Base-by-base conservation (phyloP, 495 filamentous ascomycete species). In the Tricharina praecox region DNA sequence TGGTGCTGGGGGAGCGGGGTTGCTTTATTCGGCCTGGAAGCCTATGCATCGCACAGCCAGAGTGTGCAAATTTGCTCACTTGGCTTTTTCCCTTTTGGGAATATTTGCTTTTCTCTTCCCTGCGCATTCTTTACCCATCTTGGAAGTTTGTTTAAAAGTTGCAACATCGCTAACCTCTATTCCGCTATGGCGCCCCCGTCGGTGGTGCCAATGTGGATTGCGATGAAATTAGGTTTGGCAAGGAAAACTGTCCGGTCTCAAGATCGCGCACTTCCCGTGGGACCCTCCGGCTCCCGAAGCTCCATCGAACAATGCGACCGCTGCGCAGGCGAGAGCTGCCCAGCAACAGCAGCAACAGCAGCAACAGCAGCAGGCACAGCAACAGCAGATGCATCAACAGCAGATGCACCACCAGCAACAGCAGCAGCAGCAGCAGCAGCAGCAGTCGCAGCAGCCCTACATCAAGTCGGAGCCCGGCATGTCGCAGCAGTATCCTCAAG, bases 211-310 rank as follows among this genome's bases (percentile, higher is more conserved):
- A n/a, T n/a, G n/a, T n/a, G n/a, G n/a, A n/a, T n/a, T n/a, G n/a
- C n/a, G n/a, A n/a, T n/a, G n/a, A n/a, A n/a, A n/a, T n/a, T 59
- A 97, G 90, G 81, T 72, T 65, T 99, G 92, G 92, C 88, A 95
- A 65, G 70, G 73, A 48, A 93, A 86, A 66, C 75, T 96, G 18
- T 79, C 88, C 0, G 74, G 76, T 53, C 73, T 85, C 39, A 72
- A 79, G 38, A 74, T 93, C 51, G 92, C 87, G 44, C 68, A 75
- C 32, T 96, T 95, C 65, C 92, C 92, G 19, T 99, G 92, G 92
- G 92, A 96, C 58, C 90, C 90, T 48, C 56, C 74, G 44, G 74
- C 73, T 43, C 58, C 32, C 52, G 72, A 70, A 66, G 71, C 65
- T 39, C 72, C 71, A 28, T 66, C 66, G 35, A 18, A 10, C 1